Evolutionary conservation across 768 basidiomycete species (phyloP), one percentile per base, ranked within the genome.

Genomic region (Daedaleopsis nitida): DNA sequence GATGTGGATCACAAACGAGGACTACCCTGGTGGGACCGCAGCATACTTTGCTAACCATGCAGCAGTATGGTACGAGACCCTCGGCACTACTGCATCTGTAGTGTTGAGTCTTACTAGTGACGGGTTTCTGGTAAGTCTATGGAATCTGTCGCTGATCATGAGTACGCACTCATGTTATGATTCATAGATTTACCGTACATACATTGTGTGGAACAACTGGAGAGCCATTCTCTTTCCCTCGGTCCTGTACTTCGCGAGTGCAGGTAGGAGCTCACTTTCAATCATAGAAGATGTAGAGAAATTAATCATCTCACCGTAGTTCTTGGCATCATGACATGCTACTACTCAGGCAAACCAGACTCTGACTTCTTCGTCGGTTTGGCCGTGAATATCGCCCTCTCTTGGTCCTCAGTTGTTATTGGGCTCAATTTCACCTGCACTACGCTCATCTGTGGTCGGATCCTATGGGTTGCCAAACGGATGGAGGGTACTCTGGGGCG

Each of bases 401-500:
- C 77, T 12, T 80, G 78, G 70, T 76, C 75, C 51, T 65, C 75
- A 10, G 69, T 79, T 54, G 75, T 76, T 21, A 75, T 81, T 55
- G 65, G 72, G 39, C 67, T 80, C 52, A 81, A 80, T 68, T 70
- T 78, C 58, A 62, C 79, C 64, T 71, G 76, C 52, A 78, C 79
- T 4, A 21, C 67, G 13, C 68, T 77, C 27, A 78, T 81, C 52
- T 76, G 73, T 49, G 59, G 45, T 14, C 78, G 78, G 8, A 74
- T 80, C 13, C 52, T 58, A 6, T 49, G 14, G 27, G 43, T 52
- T 23, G 35, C 50, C 14, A 19, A 27, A 12, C 43, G 52, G 42
- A 38, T 58, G 23, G 17, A 49, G 27, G 34, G 21, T 27, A 34
- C 24, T n/a, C 61, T 62, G 24, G 56, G 57, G 17, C 37, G 44